phyloP scores from a whole-genome alignment of 331 rosid species.

The Stylosanthes scabra region DNA sequence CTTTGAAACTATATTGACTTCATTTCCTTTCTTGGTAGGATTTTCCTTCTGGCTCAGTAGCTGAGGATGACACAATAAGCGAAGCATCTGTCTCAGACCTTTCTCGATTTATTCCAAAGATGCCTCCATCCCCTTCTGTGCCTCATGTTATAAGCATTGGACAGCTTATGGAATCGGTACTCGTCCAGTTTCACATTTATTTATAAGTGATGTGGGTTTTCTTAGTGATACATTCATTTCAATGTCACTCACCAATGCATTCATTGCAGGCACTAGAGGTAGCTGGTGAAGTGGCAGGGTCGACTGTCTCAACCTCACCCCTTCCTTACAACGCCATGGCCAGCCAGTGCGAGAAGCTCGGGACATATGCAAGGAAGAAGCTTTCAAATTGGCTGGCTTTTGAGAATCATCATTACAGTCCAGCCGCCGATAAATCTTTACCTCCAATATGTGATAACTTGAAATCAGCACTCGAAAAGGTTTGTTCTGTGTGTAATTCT shows the following conservation, averaged over 20 bases:
- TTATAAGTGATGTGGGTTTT: not conserved
- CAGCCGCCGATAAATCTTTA: slow-evolving; percentile 46
- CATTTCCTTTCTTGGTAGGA: slow-evolving; percentile 57
- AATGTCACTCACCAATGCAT: not conserved
- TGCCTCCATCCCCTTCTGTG: slow-evolving; percentile 62
- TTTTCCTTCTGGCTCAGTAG: slow-evolving; percentile 59
- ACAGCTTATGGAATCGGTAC: slow-evolving; percentile 94
- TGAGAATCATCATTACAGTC: slow-evolving; percentile 61
- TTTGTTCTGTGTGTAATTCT: slow-evolving; percentile 20
- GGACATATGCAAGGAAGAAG: slow-evolving; percentile 86
- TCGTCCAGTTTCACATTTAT: not conserved
- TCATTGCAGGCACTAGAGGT: slow-evolving; percentile 85
- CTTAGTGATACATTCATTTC: not conserved
- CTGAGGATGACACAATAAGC: slow-evolving; percentile 79
- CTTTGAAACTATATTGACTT: slow-evolving; percentile 7
- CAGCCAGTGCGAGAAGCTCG: slow-evolving; percentile 92
- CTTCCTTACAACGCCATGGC: slow-evolving; percentile 92
- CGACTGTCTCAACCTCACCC: slow-evolving; percentile 78
- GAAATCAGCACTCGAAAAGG: slow-evolving; percentile 66
- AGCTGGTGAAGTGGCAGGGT: slow-evolving; percentile 96
- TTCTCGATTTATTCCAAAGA: slow-evolving; percentile 73
- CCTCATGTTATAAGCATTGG: slow-evolving; percentile 87
- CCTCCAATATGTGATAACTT: slow-evolving; percentile 49
- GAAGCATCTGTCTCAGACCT: slow-evolving; percentile 87
- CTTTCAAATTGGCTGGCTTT: slow-evolving; percentile 91